phyloP scores from a whole-genome alignment of 1,284 basidiomycete species.

The Microbotryum scabiosae region DNA sequence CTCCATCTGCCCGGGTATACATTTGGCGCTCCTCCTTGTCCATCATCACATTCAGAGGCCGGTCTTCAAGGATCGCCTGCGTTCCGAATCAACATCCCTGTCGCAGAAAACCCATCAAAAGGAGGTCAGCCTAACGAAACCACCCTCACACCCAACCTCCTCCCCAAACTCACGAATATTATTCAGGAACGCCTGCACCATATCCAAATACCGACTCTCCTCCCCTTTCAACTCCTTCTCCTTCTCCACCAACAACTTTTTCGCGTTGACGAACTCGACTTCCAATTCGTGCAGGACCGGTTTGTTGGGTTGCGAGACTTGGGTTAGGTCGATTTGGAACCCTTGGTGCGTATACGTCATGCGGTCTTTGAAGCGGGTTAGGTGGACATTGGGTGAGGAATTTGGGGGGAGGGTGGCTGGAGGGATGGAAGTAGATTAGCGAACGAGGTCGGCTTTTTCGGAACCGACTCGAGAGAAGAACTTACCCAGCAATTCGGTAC shows the following conservation, averaged over 20 bases:
- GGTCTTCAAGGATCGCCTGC: constrained; percentile 18
- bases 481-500: constrained; percentile 56
- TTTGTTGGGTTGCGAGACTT: constrained; percentile 52
- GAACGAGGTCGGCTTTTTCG: background rate
- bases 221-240: constrained; percentile 40
- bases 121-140: background rate
- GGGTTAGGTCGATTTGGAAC: constrained; percentile 85
- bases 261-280: constrained; percentile 48
- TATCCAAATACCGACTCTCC: constrained; percentile 44
- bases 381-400: constrained; percentile 33
- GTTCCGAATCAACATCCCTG: constrained; percentile 31
- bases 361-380: constrained; percentile 68
- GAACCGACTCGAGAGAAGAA: constrained; percentile 4
- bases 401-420: constrained; percentile 16
- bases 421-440: too few species aligned
- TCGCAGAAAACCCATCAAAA: too few species aligned
- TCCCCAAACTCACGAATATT: constrained; percentile 39
- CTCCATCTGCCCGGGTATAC: too few species aligned
- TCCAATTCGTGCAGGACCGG: constrained; percentile 48
- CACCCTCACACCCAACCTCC: background rate
- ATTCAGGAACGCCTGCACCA: constrained; percentile 46
- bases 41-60: too few species aligned
- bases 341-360: constrained; percentile 89
- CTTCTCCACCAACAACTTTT: constrained; percentile 45
- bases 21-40: too few species aligned